Base-by-base conservation (phyloP, 2,329 filamentous ascomycete genomes). In the Fusarium virguliforme region DNA sequence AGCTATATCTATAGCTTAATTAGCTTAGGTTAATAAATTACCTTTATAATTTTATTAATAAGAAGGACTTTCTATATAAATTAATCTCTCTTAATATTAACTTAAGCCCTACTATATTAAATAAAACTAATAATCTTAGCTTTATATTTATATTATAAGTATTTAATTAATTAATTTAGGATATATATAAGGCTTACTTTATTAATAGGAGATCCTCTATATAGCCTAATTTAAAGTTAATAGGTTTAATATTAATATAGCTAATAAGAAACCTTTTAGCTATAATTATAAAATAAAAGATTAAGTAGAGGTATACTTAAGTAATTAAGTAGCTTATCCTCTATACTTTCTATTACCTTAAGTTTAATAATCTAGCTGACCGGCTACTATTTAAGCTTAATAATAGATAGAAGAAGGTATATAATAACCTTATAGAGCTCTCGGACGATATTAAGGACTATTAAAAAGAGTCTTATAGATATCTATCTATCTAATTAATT, bases 1-100 rank as follows among this genome's bases (percentile, higher is more conserved):
- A 51, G 26, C 46, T 9, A 15, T 28, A n/a, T 51, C 22, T 9
- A 12, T 51, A 9, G 46, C 46, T 51, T 34, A n/a, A 51, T 22
- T 6, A 22, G 22, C 46, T 51, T n/a, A n/a, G 46, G 8, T 51
- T 4, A 24, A n/a, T 28, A 51, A 51, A 15, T 8, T 28, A 51
- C 26, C 46, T 51, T 5, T 28, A 28, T 8, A 22, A 34, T 22
- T 51, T 51, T 51, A 51, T 6, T 13, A 24, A 34, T 30, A 51
- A 34, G 30, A 51, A 51, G 22, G 46, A 51, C 18, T 51, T 51
- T n/a, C 30, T 51, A n/a, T n/a, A n/a, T 51, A n/a, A 24, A 13
- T n/a, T 51, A 24, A 51, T 43, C 40, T n/a, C n/a, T 8, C 40
- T 43, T 43, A 22, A 43, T 15, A 8, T 43, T 8, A 18, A 43